Evolutionary conservation across 345 rosid species (phyloP), one percentile per base, ranked within the genome.

Genomic region (Acer yangbiense): DNA sequence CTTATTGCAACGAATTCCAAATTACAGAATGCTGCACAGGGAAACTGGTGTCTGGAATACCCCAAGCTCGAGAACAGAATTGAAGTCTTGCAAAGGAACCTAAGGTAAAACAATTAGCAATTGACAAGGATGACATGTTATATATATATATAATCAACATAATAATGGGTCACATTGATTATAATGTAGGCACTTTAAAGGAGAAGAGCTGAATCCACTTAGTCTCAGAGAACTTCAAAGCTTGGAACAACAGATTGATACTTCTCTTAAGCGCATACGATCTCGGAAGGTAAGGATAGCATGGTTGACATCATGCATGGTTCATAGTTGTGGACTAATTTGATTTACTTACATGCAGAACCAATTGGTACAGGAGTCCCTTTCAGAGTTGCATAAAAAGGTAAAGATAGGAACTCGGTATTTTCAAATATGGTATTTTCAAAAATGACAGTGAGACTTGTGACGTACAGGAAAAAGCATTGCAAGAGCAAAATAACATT

Each of bases 241-340:
- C 69, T 74, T 95, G 76, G 98, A 95, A 84, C 93, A 90, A 66
- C 98, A 95, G 85, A 89, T 95, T 69, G 98, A 89, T 65, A 84
- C 79, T 69, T 88, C 91, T 72, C 95, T 95, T n/a, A 90, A 87
- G 87, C 92, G 89, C 70, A 82, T 88, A n/a, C 86, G 98, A 81
- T 78, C 88, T 65, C 85, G 86, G 85, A 91, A 90, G 97, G 98
- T 91, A 18, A 63, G 50, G 7, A 16, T 41, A 8, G 0, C 9
- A 6, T 35, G 23, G 25, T 64, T 10, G 63, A 58, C 21, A n/a
- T n/a, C n/a, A n/a, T n/a, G 27, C 27, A 25, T 25, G 27, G 27
- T 25, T 75, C 14, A 6, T 11, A 32, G 6, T 44, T 17, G 69
- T 41, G 46, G 46, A 62, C 55, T 35, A 72, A 50, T 73, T 77